These are phyloP conservation scores for Trametes cingulata DNA, from an alignment of 768 basidiomycete genomes.

Conservation along the genomic window DNA sequence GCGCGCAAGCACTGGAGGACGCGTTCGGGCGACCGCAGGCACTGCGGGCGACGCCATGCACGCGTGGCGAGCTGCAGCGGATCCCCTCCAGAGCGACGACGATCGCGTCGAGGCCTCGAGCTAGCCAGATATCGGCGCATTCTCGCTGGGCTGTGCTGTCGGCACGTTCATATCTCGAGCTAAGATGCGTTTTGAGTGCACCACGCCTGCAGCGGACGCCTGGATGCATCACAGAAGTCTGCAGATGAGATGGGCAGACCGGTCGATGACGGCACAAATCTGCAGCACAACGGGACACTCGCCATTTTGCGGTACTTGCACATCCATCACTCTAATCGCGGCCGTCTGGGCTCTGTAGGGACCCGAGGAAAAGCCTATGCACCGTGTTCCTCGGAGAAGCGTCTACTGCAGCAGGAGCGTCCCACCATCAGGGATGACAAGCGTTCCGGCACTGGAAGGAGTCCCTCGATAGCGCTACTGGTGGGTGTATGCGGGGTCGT, in stretches of 20 bases:
- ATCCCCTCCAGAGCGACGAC: not conserved
- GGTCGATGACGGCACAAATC: not conserved
- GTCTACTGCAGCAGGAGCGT: not conserved
- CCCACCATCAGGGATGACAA: not conserved
- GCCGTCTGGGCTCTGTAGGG: no score
- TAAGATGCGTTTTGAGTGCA: no score
- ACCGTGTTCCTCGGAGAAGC: no score
- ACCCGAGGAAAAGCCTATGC: no score
- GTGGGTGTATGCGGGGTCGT: no score
- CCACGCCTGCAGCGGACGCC: not conserved
- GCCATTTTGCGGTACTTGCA: not conserved
- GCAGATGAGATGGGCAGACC: not conserved
- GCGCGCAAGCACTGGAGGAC: not conserved
- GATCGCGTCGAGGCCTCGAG: constrained; percentile 1
- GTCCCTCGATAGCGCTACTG: not conserved
- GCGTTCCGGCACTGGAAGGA: not conserved
- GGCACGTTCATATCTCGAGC: not conserved
- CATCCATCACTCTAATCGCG: not conserved
- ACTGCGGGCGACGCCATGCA: not conserved
- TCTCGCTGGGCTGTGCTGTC: constrained; percentile 5
- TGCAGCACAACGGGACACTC: not conserved
- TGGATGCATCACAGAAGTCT: not conserved
- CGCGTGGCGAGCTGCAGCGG: not conserved
- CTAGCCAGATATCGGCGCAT: constrained; percentile 8
- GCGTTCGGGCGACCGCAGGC: not conserved